phyloP scores from a whole-genome alignment of 805 yeast species.

The Sugiyamaella smithiae region DNA sequence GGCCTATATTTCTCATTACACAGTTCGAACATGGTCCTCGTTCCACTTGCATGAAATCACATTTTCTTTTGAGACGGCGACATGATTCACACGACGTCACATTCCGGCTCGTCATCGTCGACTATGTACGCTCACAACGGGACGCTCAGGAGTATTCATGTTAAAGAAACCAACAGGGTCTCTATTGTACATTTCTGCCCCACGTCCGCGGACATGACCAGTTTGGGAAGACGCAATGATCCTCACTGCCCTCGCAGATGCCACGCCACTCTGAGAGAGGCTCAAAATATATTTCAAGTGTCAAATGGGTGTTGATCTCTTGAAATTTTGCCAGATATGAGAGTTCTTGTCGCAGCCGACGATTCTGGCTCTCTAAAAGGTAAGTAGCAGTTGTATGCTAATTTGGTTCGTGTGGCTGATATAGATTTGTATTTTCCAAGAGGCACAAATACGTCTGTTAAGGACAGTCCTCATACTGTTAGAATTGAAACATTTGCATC shows the following conservation, averaged over 20 bases:
- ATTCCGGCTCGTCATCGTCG: not conserved
- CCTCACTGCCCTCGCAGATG: too few species aligned
- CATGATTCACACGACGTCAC: constrained; percentile 13
- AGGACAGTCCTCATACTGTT: constrained; percentile 63
- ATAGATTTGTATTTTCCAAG: constrained; percentile 54
- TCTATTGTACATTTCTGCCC: not conserved
- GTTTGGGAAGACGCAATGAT: not conserved
- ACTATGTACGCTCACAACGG: too few species aligned
- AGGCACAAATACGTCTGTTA: constrained; percentile 78
- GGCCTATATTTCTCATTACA: constrained; percentile 13
- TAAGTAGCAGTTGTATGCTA: too few species aligned
- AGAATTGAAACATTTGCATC: constrained; percentile 43
- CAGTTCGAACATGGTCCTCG: constrained; percentile 15
- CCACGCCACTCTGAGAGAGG: not conserved
- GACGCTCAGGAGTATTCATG: not conserved
- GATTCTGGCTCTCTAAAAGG: constrained; percentile 50
- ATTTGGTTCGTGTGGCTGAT: constrained; percentile 6
- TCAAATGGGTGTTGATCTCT: not conserved
- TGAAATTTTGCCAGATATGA: constrained; percentile 37
- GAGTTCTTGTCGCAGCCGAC: constrained; percentile 48
- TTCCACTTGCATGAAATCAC: constrained; percentile 8
- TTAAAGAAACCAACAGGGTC: not conserved
- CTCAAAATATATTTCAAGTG: not conserved
- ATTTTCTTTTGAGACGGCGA: constrained; percentile 12
- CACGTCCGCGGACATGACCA: constrained; percentile 6